Evolutionary conservation across 2,329 filamentous ascomycete species (phyloP), one percentile per base, ranked within the genome.

Genomic region (Clathrospora elynae): DNA sequence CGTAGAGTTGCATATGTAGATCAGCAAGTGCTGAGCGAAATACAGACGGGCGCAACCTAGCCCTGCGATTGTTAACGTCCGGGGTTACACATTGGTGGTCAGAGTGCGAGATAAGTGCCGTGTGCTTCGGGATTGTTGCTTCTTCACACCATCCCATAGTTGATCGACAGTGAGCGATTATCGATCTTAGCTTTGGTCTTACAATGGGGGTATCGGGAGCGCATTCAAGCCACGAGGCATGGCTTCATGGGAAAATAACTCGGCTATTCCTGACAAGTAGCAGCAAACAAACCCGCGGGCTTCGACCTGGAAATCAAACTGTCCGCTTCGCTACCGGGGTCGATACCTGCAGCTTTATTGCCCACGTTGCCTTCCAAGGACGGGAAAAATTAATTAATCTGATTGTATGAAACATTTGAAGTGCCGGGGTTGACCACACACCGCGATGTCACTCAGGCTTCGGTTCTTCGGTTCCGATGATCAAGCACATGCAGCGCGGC

Each of bases 241-340:
- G 57, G 51, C 54, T 56, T 58, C 40, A 51, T 58, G 35, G 32
- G 45, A 47, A 34, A 35, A 42, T 35, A 37, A 25, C 20, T 49
- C 31, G 42, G 49, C 43, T 53, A 55, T 42, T 54, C 52, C 48
- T 41, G 44, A 42, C 35, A 26, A 34, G 53, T 39, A 28, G 45
- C 54, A 55, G 51, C 61, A 53, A 51, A 41, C 53, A 51, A 50
- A 48, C 39, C 53, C 40, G 44, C 33, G n/a, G 28, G 35, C 34
- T 20, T 34, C 20, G 37, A 39, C 50, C 50, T 46, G 54, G 50
- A 31, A 37, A 42, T 34, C 36, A 42, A 47, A 40, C 40, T 49
- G 33, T 51, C 51, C 46, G 46, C 51, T 55, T 63, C 59, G 60
- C 58, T 63, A 62, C 59, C 59, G 48, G 53, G 31, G 49, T 46